These are phyloP conservation scores for Trichoderma brevicompactum DNA, from an alignment of 2,329 filamentous ascomycete genomes.

Conservation along the genomic window DNA sequence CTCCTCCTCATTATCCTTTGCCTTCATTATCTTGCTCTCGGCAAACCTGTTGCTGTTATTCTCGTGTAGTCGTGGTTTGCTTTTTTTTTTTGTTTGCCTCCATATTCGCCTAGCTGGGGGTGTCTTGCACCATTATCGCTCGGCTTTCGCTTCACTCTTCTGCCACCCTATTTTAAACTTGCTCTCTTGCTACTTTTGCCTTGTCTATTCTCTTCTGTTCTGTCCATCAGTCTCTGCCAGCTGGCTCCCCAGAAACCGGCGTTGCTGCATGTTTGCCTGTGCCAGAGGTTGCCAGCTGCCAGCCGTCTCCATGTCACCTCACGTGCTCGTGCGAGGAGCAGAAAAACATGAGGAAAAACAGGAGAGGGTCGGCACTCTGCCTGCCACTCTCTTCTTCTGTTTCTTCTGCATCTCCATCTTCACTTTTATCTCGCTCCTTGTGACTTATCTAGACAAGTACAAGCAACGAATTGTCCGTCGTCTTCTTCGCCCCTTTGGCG, in stretches of 20 bases:
- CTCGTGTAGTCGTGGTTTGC: not conserved
- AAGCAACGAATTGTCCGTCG: slow-evolving; percentile 6
- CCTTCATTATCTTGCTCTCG: not conserved
- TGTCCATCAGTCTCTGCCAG: not conserved
- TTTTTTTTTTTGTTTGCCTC: not conserved
- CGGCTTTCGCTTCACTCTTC: too few species aligned
- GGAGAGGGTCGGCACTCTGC: not conserved
- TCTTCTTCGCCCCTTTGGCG: not conserved
- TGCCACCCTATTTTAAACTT: too few species aligned
- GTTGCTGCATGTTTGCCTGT: not conserved
- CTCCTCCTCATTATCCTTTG: not conserved
- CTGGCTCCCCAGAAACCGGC: not conserved
- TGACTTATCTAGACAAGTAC: slow-evolving; percentile 6
- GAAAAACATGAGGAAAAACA: not conserved
- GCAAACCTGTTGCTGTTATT: not conserved
- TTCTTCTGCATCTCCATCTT: slow-evolving; percentile 8
- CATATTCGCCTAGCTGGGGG: not conserved
- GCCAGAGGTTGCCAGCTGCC: slow-evolving; percentile 9
- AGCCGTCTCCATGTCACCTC: slow-evolving; percentile 18
- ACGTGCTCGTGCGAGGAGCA: slow-evolving; percentile 17
- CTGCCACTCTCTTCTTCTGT: slow-evolving; percentile 13
- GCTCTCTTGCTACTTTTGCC: too few species aligned
- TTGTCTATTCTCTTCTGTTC: not conserved
- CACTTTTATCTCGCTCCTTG: not conserved
- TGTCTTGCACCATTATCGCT: too few species aligned